Percentiles rank a stretch among this genome's conserved stretches.
Evolutionary conservation across 257 asterid genomes (phyloP).

Genomic region (Solanum sparsipilum): DNA sequence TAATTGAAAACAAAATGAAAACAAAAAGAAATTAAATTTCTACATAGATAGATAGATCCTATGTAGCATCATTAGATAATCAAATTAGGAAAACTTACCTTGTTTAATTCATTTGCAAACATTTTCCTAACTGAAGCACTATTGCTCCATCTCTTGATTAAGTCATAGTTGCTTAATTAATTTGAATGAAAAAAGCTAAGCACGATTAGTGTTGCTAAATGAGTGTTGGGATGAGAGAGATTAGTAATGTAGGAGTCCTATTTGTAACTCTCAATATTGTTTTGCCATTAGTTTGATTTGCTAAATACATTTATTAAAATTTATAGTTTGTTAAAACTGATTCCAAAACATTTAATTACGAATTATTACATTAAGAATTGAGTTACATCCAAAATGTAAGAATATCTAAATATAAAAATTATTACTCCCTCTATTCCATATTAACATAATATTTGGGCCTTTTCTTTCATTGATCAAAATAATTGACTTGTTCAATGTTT

Average conservation of each 20-base stretch:
- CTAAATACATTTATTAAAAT: background rate
- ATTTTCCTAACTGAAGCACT: background rate
- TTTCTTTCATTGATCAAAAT: too few relatives aligned
- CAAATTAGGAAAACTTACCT: background rate
- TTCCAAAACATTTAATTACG: background rate
- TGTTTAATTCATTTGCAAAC: background rate
- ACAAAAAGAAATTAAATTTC: too few relatives aligned
- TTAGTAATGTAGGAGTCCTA: background rate
- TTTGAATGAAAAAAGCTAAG: background rate
- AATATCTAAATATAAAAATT: too few relatives aligned
- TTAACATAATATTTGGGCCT: too few relatives aligned
- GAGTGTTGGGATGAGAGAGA: background rate
- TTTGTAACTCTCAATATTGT: background rate
- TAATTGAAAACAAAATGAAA: too few relatives aligned
- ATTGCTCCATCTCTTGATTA: background rate
- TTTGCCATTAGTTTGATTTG: background rate
- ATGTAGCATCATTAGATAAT: background rate
- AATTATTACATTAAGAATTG: background rate
- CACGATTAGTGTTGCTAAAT: background rate
- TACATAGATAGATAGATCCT: too few relatives aligned
- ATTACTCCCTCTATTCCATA: too few relatives aligned
- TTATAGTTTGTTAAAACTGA: background rate
- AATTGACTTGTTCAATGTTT: too few relatives aligned
- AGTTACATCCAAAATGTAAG: background rate
- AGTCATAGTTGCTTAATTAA: background rate